Percentiles rank a stretch among this genome's conserved stretches.
These are phyloP conservation scores for Phialemonium atrogriseum DNA, from an alignment of 2,329 filamentous ascomycete genomes.

Conservation along the genomic window DNA sequence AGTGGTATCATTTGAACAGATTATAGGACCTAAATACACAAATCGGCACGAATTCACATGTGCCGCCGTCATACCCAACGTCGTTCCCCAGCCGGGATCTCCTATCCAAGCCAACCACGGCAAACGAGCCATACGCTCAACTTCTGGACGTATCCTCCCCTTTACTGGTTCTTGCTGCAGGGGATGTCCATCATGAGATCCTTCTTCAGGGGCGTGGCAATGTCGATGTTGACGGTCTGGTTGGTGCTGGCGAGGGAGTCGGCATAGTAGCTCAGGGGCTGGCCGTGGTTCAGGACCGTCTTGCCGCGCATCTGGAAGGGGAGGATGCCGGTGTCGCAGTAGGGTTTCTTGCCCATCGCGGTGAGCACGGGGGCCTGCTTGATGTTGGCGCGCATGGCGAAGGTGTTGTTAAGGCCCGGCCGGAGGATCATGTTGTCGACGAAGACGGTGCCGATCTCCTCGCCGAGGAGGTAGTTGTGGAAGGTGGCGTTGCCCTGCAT, in stretches of 20 bases:
- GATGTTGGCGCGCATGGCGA: slow-evolving; percentile 45
- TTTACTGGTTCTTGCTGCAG: slow-evolving; percentile 5
- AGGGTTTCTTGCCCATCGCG: slow-evolving; percentile 30
- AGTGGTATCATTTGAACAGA: too few relatives aligned
- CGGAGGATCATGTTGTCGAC: slow-evolving; percentile 49
- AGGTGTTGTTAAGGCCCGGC: slow-evolving; percentile 54
- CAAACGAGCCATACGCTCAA: too few relatives aligned
- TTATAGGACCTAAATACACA: too few relatives aligned
- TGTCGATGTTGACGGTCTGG: slow-evolving; percentile 43
- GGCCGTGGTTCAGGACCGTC: slow-evolving; percentile 40
- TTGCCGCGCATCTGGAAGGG: slow-evolving; percentile 47
- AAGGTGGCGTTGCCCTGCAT: slow-evolving; percentile 54
- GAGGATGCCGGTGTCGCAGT: slow-evolving; percentile 46
- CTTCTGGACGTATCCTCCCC: too few relatives aligned
- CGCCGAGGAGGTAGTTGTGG: slow-evolving; percentile 44
- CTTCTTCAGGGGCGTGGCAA: slow-evolving; percentile 33
- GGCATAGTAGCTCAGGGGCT: slow-evolving; percentile 47
- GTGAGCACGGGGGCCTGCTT: slow-evolving; percentile 39
- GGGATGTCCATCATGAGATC: slow-evolving; percentile 18
- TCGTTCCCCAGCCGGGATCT: too few relatives aligned
- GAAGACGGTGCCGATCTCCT: slow-evolving; percentile 44
- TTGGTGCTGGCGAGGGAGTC: slow-evolving; percentile 43
- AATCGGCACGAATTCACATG: too few relatives aligned
- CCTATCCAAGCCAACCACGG: too few relatives aligned
- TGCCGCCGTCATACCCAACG: too few relatives aligned